phyloP scores from a whole-genome alignment of 1,284 basidiomycete genomes.

The Volvariella volvacea region DNA sequence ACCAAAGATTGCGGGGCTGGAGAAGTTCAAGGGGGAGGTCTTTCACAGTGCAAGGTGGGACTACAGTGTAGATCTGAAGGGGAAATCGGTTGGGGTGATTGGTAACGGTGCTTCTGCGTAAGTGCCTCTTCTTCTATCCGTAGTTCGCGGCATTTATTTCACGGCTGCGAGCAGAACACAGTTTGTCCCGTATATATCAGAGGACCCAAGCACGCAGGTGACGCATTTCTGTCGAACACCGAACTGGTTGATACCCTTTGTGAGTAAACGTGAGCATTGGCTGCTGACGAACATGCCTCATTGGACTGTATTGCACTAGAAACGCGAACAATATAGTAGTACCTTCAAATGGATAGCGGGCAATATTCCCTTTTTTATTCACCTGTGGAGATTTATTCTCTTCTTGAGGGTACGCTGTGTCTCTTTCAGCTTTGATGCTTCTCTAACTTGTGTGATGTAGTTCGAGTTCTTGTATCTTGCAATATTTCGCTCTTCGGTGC shows the following conservation, averaged over 20 bases:
- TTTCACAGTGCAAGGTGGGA: slow-evolving; percentile 47
- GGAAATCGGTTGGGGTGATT: slow-evolving; percentile 40
- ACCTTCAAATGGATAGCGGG: slow-evolving; percentile 27
- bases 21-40: slow-evolving; percentile 35
- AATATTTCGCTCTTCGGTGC: slow-evolving; percentile 15
- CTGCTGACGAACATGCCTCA: background rate
- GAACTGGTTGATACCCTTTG: slow-evolving; percentile 36
- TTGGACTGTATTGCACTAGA: slow-evolving; percentile 14
- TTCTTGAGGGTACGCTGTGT: slow-evolving; percentile 21
- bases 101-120: slow-evolving; percentile 48
- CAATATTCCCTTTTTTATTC: slow-evolving; percentile 32
- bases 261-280: slow-evolving; percentile 14
- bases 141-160: too few relatives aligned
- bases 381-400: slow-evolving; percentile 24
- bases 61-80: slow-evolving; percentile 27
- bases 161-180: slow-evolving; percentile 27
- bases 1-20: slow-evolving; percentile 30
- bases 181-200: slow-evolving; percentile 35
- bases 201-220: slow-evolving; percentile 31
- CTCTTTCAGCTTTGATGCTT: background rate
- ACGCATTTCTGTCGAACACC: slow-evolving; percentile 40
- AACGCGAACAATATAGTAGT: slow-evolving; percentile 23
- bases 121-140: slow-evolving; percentile 17
- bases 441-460: slow-evolving; percentile 11
- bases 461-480: slow-evolving; percentile 20